These are phyloP conservation scores for Candida parachauliodes DNA, from an alignment of 805 yeast species.

Conservation along the genomic window DNA sequence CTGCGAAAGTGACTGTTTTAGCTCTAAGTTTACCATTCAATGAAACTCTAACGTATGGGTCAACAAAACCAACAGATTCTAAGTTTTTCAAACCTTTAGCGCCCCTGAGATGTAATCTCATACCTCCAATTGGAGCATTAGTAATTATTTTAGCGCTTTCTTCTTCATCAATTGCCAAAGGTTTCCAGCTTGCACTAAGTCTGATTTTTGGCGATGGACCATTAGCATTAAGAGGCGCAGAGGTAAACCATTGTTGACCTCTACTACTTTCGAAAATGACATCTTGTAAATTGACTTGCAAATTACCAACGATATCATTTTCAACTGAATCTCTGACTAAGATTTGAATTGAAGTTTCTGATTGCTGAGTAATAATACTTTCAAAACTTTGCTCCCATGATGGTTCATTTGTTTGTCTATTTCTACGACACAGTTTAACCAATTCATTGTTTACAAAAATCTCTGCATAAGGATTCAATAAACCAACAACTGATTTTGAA, in stretches of 20 bases:
- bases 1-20: conserved; percentile 51
- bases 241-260: conserved; percentile 48
- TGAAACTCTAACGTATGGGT: conserved; percentile 65
- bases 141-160: conserved; percentile 41
- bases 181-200: conserved; percentile 66
- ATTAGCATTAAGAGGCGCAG: conserved; percentile 45
- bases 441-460: conserved; percentile 55
- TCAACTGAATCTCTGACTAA: conserved; percentile 60
- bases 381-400: conserved; percentile 65
- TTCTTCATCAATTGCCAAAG: conserved; percentile 52
- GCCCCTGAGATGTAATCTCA: conserved; percentile 54
- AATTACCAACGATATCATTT: conserved; percentile 51
- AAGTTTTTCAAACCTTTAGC: conserved; percentile 52
- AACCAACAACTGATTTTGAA: conserved; percentile 47
- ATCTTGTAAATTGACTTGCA: conserved; percentile 51
- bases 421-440: conserved; percentile 54
- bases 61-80: conserved; percentile 68
- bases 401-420: conserved; percentile 70
- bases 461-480: conserved; percentile 67
- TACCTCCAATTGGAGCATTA: conserved; percentile 63
- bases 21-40: conserved; percentile 57
- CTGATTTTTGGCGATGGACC: conserved; percentile 46
- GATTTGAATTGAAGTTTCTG: conserved; percentile 51
- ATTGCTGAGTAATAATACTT: conserved; percentile 57
- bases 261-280: conserved; percentile 45